phyloP scores from a whole-genome alignment of 2,329 filamentous ascomycete genomes.

The Chaetomiaceae sp. region DNA sequence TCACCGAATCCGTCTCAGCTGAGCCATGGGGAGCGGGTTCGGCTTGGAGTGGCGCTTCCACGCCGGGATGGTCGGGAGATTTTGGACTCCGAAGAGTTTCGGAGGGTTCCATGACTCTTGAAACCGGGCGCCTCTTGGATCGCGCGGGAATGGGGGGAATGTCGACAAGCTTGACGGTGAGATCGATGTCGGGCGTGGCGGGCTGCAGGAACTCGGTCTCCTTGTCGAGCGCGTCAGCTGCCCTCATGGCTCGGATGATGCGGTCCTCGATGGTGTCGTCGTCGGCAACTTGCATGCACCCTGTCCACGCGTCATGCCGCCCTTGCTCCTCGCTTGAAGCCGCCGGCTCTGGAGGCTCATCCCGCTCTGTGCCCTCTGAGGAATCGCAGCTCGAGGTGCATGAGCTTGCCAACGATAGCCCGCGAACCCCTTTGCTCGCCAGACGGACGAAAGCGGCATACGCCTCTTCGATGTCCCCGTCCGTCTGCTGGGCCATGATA shows the following conservation, averaged over 20 bases:
- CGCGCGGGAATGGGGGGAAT: conserved; percentile 17
- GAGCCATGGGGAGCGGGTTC: background rate
- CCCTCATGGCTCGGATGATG: conserved; percentile 52
- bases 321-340: background rate
- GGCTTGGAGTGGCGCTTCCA: background rate
- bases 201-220: conserved; percentile 52
- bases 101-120: conserved; percentile 33
- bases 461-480: conserved; percentile 47
- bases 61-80: conserved; percentile 1
- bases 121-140: conserved; percentile 43
- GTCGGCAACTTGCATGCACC: background rate
- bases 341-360: background rate
- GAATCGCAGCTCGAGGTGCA: background rate
- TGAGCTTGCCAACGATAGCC: conserved; percentile 5
- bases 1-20: background rate
- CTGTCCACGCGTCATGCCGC: background rate
- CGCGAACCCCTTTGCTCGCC: conserved; percentile 41
- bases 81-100: conserved; percentile 1
- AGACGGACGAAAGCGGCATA: conserved; percentile 48
- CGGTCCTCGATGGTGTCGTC: conserved; percentile 40
- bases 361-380: background rate
- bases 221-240: conserved; percentile 54
- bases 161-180: conserved; percentile 32
- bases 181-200: conserved; percentile 41
- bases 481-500: conserved; percentile 50